Evolutionary conservation across 1,284 basidiomycete genomes (phyloP).

Genomic region (Takashimella tepidaria): DNA sequence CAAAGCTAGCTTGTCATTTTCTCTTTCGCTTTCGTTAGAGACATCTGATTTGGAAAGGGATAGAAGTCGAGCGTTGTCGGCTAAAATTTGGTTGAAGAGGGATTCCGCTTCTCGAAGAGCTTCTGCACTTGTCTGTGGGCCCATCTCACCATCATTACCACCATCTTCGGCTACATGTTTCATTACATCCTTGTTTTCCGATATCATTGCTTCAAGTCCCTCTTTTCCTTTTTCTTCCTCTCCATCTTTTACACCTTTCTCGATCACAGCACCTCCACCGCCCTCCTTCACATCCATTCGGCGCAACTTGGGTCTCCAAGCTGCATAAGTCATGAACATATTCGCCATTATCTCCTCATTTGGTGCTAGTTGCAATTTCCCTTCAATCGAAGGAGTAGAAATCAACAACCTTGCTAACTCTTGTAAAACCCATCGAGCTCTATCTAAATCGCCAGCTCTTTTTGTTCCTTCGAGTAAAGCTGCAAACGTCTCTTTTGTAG

Average conservation of each 20-base stretch:
- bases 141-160: background rate
- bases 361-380: constrained; percentile 41
- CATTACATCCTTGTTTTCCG: background rate
- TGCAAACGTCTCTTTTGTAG: constrained; percentile 66
- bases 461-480: constrained; percentile 87
- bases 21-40: constrained; percentile 13
- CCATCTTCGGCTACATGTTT: constrained; percentile 2
- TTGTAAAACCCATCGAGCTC: constrained; percentile 84
- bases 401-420: constrained; percentile 56
- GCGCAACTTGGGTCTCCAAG: constrained; percentile 55
- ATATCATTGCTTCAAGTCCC: background rate
- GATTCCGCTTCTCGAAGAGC: constrained; percentile 65
- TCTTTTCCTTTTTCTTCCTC: background rate
- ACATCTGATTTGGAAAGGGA: constrained; percentile 19
- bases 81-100: constrained; percentile 65
- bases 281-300: background rate
- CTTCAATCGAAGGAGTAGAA: constrained; percentile 17
- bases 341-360: constrained; percentile 73
- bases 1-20: constrained; percentile 24
- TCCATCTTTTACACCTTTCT: constrained; percentile 10
- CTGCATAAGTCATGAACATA: constrained; percentile 81
- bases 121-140: constrained; percentile 63
- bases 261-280: background rate
- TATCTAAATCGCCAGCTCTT: constrained; percentile 70
- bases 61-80: constrained; percentile 46